Conservation (phyloP, 1,284 basidiomycete genomes). For the Xerocomus cyaneibrunnescens region DNA sequence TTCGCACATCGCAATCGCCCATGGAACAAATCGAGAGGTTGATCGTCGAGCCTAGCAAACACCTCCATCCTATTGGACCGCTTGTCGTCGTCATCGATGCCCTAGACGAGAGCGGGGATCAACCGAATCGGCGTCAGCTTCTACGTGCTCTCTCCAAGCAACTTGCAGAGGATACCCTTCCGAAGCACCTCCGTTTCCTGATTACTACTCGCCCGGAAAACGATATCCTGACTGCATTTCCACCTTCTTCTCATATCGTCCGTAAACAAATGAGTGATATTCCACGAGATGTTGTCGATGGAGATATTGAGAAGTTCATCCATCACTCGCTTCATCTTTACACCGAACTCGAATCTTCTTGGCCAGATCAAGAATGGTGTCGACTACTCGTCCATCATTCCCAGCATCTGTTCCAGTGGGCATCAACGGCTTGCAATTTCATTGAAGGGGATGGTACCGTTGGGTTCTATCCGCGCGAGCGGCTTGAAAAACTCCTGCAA, state of each 20-base stretch:
- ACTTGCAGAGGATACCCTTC: constrained; percentile 10
- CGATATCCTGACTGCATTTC: constrained; percentile 19
- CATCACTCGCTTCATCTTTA: constrained; percentile 12
- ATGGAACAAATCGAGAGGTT: constrained; percentile 19
- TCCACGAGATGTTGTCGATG: constrained; percentile 11
- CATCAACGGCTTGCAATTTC: constrained; percentile 26
- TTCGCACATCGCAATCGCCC: constrained; percentile 17
- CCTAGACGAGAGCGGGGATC: constrained; percentile 27
- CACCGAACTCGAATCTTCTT: constrained; percentile 14
- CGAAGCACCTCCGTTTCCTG: constrained; percentile 21
- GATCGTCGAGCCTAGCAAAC: constrained; percentile 16
- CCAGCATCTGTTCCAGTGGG: constrained; percentile 25
- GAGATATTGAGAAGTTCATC: constrained; percentile 20
- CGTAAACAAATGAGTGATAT: constrained; percentile 20
- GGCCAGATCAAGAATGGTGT: constrained; percentile 22
- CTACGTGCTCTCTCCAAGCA: constrained; percentile 11
- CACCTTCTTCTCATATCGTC: constrained; percentile 1
- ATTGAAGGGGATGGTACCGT: constrained; percentile 18
- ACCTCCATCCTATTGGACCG: constrained; percentile 18
- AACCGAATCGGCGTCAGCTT: constrained; percentile 10
- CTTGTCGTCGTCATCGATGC: constrained; percentile 22
- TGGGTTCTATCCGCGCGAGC: constrained; percentile 12
- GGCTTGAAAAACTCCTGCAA: constrained; percentile 12
- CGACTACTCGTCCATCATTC: constrained; percentile 17
- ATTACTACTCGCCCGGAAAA: constrained; percentile 21